Evolutionary conservation across 2,329 filamentous ascomycete species (phyloP).

Genomic region (Anthostomella pinea): DNA sequence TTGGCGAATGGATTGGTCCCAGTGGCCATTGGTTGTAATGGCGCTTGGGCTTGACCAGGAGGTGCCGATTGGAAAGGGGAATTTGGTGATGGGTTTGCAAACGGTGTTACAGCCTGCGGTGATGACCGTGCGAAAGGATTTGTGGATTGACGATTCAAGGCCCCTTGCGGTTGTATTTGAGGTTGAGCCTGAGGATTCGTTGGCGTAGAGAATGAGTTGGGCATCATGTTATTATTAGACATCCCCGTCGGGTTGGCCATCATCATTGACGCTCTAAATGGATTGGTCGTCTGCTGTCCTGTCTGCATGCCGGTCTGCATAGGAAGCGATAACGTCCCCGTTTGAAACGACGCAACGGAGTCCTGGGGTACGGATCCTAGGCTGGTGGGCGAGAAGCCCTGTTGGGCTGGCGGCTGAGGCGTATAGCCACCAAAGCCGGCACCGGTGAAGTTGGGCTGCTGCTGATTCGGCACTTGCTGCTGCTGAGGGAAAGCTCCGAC

Average conservation of each 20-base stretch:
- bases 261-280: constrained; percentile 91
- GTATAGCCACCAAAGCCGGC: constrained; percentile 83
- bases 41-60: constrained; percentile 35
- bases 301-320: constrained; percentile 41
- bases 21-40: constrained; percentile 48
- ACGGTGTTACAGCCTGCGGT: constrained; percentile 40
- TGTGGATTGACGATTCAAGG: constrained; percentile 63
- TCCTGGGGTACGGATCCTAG: constrained; percentile 60
- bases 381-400: constrained; percentile 50
- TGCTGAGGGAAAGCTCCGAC: constrained; percentile 30
- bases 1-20: constrained; percentile 61
- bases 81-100: constrained; percentile 31
- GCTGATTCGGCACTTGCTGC: constrained; percentile 40
- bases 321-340: constrained; percentile 39
- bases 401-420: no score
- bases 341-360: constrained; percentile 49
- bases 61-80: constrained; percentile 46
- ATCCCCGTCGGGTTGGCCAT: constrained; percentile 53
- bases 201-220: constrained; percentile 39
- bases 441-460: constrained; percentile 58
- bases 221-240: constrained; percentile 21
- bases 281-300: constrained; percentile 72
- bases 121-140: constrained; percentile 81
- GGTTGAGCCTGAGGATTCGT: constrained; percentile 33
- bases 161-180: constrained; percentile 6